phyloP scores from a whole-genome alignment of 495 filamentous ascomycete species.

The Xylaria telfairii region DNA sequence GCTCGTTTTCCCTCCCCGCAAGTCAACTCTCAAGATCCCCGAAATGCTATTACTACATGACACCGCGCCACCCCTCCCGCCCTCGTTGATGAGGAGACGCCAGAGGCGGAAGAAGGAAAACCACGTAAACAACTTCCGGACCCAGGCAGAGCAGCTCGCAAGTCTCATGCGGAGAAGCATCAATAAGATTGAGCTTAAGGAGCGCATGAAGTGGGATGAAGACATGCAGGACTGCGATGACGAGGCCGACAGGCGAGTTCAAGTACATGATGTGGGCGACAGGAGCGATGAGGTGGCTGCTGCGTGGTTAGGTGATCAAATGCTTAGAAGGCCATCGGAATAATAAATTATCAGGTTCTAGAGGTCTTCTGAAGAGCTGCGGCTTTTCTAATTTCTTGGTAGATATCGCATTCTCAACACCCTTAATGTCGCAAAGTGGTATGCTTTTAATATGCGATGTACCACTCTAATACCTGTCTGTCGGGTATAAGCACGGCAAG shows the following conservation, averaged over 20 bases:
- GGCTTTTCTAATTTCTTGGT: not conserved
- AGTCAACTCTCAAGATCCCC: conserved; percentile 46
- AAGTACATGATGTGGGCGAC: conserved; percentile 28
- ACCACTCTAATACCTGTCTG: too few relatives aligned
- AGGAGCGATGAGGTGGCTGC: conserved; percentile 26
- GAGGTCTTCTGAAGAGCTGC: not conserved
- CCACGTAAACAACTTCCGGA: conserved; percentile 38
- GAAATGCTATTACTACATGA: conserved; percentile 45
- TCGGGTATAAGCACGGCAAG: too few relatives aligned
- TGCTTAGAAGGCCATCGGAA: not conserved
- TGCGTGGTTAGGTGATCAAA: conserved; percentile 33
- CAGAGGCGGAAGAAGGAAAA: conserved; percentile 22
- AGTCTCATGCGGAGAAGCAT: conserved; percentile 46
- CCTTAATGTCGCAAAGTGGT: not conserved
- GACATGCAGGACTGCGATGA: conserved; percentile 30
- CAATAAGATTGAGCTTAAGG: conserved; percentile 41
- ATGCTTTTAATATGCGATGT: not conserved
- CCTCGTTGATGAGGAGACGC: conserved; percentile 2
- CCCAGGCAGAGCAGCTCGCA: conserved; percentile 46
- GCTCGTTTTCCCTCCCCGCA: conserved; percentile 45
- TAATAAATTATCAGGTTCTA: not conserved
- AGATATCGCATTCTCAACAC: not conserved
- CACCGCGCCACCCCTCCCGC: conserved; percentile 19
- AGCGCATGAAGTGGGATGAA: conserved; percentile 36
- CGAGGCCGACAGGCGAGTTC: conserved; percentile 29